phyloP scores from a whole-genome alignment of 768 basidiomycete species.

The Russula olivacea region DNA sequence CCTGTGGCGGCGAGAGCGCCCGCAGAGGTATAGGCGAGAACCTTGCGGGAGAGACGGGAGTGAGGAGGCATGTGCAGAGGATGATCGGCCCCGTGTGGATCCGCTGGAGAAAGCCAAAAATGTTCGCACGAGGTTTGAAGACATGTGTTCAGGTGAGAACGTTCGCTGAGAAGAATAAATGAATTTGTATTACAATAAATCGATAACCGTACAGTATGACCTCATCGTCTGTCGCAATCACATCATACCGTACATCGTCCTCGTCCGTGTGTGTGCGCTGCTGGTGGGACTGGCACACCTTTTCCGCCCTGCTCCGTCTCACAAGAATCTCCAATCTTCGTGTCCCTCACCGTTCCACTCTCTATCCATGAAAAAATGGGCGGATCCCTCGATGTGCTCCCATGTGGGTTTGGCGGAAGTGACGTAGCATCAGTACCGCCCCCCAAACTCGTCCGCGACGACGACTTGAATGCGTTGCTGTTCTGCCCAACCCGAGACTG shows the following conservation, averaged over 20 bases:
- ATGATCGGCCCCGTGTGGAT: not conserved
- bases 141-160: too few species aligned
- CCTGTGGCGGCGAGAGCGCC: slow-evolving; percentile 49
- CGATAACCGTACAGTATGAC: not conserved
- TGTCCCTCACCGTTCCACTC: not conserved
- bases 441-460: not conserved
- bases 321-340: not conserved
- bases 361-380: not conserved
- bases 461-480: not conserved
- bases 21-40: slow-evolving; percentile 47
- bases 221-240: not conserved
- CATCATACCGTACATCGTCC: slow-evolving; percentile 2
- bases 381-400: not conserved
- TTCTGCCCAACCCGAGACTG: not conserved
- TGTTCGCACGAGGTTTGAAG: not conserved
- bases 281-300: slow-evolving; percentile 14
- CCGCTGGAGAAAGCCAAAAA: not conserved
- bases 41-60: slow-evolving; percentile 48
- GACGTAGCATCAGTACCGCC: not conserved
- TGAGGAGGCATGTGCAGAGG: slow-evolving; percentile 26
- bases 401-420: not conserved
- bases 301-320: not conserved
- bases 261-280: slow-evolving; percentile 20
- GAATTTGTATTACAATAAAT: not conserved
- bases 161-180: too few species aligned